phyloP scores from a whole-genome alignment of 441 rosid genomes.

The Flueggea neowawraea region DNA sequence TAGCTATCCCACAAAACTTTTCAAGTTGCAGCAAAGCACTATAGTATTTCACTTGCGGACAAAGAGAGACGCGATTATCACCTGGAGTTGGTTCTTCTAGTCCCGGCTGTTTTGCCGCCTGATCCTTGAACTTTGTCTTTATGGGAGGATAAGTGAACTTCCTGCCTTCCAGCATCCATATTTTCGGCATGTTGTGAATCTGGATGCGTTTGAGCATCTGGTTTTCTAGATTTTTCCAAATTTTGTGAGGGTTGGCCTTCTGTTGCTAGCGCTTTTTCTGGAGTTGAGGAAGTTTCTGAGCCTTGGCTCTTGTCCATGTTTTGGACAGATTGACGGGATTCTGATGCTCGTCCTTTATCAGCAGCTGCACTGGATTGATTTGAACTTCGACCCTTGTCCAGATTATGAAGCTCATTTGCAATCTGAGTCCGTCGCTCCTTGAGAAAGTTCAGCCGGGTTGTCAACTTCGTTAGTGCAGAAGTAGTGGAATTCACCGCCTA shows the following conservation, averaged over 20 bases:
- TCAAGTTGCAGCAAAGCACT: neutral
- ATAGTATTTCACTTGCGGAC: neutral
- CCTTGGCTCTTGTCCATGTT: constrained; percentile 14
- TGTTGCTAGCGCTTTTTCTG: constrained; percentile 22
- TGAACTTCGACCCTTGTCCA: constrained; percentile 45
- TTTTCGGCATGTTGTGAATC: constrained; percentile 14
- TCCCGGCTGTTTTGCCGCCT: constrained; percentile 26
- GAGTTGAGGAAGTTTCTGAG: constrained; percentile 20
- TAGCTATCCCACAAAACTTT: constrained; percentile 8
- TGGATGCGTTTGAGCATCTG: constrained; percentile 12
- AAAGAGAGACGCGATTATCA: constrained; percentile 18
- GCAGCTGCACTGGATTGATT: constrained; percentile 21
- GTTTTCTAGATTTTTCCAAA: constrained; percentile 21
- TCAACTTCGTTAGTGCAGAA: constrained; percentile 70
- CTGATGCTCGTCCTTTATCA: constrained; percentile 30
- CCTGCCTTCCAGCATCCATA: constrained; percentile 40
- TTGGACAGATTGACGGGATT: constrained; percentile 16
- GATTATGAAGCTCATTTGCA: constrained; percentile 55
- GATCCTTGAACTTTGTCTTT: constrained; percentile 35
- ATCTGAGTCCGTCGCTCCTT: constrained; percentile 82
- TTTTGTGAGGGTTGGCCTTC: constrained; percentile 23
- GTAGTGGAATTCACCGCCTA: constrained; percentile 57
- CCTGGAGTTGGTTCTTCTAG: constrained; percentile 41
- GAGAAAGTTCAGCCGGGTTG: constrained; percentile 72
- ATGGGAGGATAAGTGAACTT: constrained; percentile 26